phyloP scores from a whole-genome alignment of 2,329 filamentous ascomycete genomes.

The Fusarium liriodendri region DNA sequence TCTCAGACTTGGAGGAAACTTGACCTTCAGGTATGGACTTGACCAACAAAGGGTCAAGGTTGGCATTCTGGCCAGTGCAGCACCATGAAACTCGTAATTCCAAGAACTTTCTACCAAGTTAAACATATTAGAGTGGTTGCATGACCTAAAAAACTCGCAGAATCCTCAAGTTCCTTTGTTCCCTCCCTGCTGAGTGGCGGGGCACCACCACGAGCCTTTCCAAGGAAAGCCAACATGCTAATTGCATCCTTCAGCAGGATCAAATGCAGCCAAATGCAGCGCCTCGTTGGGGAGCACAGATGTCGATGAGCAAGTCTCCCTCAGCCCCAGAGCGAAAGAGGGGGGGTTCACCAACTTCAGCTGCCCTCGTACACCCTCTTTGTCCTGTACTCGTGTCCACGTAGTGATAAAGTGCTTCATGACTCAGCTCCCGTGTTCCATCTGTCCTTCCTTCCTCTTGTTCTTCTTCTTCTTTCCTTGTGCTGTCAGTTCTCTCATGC shows the following conservation, averaged over 20 bases:
- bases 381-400: slow-evolving; percentile 19
- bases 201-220: slow-evolving; percentile 19
- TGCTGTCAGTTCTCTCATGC: slow-evolving; percentile 4
- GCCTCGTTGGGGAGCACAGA: slow-evolving; percentile 12
- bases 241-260: slow-evolving; percentile 17
- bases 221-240: slow-evolving; percentile 3
- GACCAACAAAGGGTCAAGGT: background rate
- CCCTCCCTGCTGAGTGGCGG: background rate
- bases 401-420: slow-evolving; percentile 24
- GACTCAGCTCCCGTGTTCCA: slow-evolving; percentile 31
- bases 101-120: background rate
- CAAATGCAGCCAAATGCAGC: slow-evolving; percentile 12
- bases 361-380: slow-evolving; percentile 34
- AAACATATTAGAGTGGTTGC: background rate
- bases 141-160: background rate
- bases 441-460: slow-evolving; percentile 9
- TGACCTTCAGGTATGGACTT: background rate
- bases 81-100: background rate
- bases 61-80: background rate
- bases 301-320: slow-evolving; percentile 10
- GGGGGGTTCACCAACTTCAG: slow-evolving; percentile 11
- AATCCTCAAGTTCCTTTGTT: slow-evolving; percentile 29
- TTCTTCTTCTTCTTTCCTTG: slow-evolving; percentile 4
- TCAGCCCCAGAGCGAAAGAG: slow-evolving; percentile 31
- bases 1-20: background rate